Base-by-base conservation (phyloP, 2,329 filamentous ascomycete genomes). In the Hypoxylon sp. region DNA sequence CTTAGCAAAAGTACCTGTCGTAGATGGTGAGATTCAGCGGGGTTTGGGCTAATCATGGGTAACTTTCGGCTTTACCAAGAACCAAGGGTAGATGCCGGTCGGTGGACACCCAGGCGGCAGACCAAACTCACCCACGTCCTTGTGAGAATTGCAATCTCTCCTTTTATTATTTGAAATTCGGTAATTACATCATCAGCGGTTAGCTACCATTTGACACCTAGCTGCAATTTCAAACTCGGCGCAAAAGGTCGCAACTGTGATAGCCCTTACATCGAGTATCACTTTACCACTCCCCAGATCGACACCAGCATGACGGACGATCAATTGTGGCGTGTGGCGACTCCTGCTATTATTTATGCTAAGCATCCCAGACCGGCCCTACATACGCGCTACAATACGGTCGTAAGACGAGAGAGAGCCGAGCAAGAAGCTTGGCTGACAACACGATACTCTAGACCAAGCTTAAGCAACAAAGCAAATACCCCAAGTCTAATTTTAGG, bases 1-100 rank as follows among this genome's bases (percentile, higher is more conserved):
- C 55, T 57, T 41, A 52, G 49, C 53, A 62, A 66, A 66, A 60
- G 63, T 63, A 57, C 60, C 59, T 67, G 41, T 17, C 11, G 7
- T 32, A 62, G 64, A 60, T 67, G 62, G 69, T 72, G 64, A 70
- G 69, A 72, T 66, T 65, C 64, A 63, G 69, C 69, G 69, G 69
- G 69, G 69, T 68, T 63, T 67, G 64, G 53, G 56, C 60, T 65
- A 52, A 67, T 66, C 62, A 52, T 66, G 51, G 63, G 63, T 65
- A 62, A 59, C 60, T 61, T 63, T 68, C 67, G 58, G 68, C 68
- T 67, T 68, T 66, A 63, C 65, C 65, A 70, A 59, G 61, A 62
- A 65, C 57, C 68, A 63, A 66, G 61, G 67, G 69, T 69, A 55
- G 32, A 64, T 63, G 65, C 65, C 65, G 61, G 68, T 62, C 68